phyloP scores from a whole-genome alignment of 2,329 filamentous ascomycete species.

The Penicillium decumbens region DNA sequence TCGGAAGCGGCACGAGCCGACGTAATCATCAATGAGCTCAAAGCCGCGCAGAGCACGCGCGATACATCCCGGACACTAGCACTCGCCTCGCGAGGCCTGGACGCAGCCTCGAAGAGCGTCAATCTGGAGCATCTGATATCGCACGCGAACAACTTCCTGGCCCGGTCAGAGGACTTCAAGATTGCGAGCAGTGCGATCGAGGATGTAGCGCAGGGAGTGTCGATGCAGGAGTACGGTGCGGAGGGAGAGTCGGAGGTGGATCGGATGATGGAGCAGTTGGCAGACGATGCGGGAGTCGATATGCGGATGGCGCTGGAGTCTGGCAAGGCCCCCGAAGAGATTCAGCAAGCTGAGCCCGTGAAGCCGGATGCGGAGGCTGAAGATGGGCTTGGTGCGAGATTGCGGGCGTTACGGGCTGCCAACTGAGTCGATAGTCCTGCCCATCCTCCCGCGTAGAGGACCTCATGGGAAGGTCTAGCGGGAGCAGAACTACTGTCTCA shows the following conservation, averaged over 20 bases:
- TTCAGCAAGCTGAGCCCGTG: constrained; percentile 24
- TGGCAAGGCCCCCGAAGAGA: constrained; percentile 39
- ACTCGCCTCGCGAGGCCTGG: constrained; percentile 43
- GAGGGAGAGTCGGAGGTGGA: constrained; percentile 43
- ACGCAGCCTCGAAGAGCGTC: constrained; percentile 44
- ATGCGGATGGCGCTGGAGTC: constrained; percentile 39
- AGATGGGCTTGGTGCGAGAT: constrained; percentile 40
- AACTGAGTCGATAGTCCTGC: constrained; percentile 19
- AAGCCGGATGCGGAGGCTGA: constrained; percentile 36
- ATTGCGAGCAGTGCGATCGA: constrained; percentile 42
- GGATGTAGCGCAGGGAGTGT: constrained; percentile 40
- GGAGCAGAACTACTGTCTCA: neutral
- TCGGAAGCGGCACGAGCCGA: constrained; percentile 46
- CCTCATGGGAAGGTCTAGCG: neutral
- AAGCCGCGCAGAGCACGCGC: constrained; percentile 46
- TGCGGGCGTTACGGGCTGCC: constrained; percentile 39
- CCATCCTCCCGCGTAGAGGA: neutral
- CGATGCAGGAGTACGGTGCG: constrained; percentile 44
- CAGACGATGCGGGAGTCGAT: constrained; percentile 44
- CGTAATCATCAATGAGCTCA: constrained; percentile 48
- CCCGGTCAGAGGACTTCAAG: constrained; percentile 42
- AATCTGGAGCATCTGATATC: constrained; percentile 43
- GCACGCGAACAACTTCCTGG: constrained; percentile 43
- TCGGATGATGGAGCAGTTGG: constrained; percentile 43
- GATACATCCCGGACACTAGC: constrained; percentile 45